A percentile compares a stretch with the other conserved stretches of the same genome.
phyloP scores from a whole-genome alignment of 352 stramenopile species.

The Pythium aphanidermatum region DNA sequence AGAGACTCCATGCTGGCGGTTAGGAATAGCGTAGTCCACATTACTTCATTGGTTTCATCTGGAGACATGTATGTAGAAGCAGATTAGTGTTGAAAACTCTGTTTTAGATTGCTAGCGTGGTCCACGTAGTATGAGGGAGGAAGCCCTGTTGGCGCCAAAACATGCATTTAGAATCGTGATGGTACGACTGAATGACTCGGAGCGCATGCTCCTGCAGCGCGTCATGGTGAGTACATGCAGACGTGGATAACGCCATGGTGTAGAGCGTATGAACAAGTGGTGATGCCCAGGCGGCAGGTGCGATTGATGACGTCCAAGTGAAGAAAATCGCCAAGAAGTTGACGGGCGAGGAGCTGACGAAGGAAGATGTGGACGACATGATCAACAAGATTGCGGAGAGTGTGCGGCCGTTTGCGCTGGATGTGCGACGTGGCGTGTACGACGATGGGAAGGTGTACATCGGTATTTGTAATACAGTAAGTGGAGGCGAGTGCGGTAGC shows the following conservation, averaged over 20 bases:
- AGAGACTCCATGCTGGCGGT: no score
- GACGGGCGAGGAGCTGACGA: conserved; percentile 57
- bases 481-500: neutral
- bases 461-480: conserved; percentile 71
- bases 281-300: conserved; percentile 39
- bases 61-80: no score
- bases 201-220: conserved; percentile 71
- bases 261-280: neutral
- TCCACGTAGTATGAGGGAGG: no score
- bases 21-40: no score
- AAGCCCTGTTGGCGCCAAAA: no score
- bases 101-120: no score
- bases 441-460: conserved; percentile 83
- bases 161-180: no score
- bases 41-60: no score
- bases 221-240: conserved; percentile 42
- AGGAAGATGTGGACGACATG: conserved; percentile 57
- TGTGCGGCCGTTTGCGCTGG: conserved; percentile 61
- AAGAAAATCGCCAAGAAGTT: conserved; percentile 42
- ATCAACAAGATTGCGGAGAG: conserved; percentile 49
- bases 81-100: no score
- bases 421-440: conserved; percentile 69
- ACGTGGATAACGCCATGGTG: neutral
- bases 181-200: conserved; percentile 49
- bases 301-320: conserved; percentile 63